Evolutionary conservation across 495 filamentous ascomycete genomes (phyloP), one percentile per base, ranked within the genome.

Genomic region (Penicillium cinerascens): DNA sequence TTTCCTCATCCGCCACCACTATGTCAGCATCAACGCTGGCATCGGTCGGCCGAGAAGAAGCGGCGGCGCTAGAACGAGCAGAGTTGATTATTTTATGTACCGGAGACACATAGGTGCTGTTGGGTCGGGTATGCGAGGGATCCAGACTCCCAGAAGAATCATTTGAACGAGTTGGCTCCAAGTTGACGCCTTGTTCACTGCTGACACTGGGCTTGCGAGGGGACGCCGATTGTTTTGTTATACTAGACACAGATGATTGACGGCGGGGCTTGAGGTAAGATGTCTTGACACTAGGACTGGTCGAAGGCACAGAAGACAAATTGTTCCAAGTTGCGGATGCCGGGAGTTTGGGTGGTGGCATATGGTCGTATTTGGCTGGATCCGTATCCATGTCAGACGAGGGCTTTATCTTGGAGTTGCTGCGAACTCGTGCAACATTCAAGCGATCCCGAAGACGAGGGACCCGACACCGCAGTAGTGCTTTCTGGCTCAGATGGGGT

Each of bases 261-360:
- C 75, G 68, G 47, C 69, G 61, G 18, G 75, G 65, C 18, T 73
- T 69, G 37, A 78, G 58, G 47, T 71, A 74, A 0, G 56, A 58
- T 11, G 70, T 58, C 44, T 78, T 80, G 49, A 68, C 61, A 35
- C 65, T 77, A n/a, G 79, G 83, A 56, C 79, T 84, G 7, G 74
- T 79, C 23, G 73, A 79, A 8, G 65, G 63, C 38, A 61, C 53
- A 15, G 78, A 66, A 17, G 75, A 69, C 11, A 81, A 65, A 49
- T 79, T 81, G 48, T 73, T 82, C 83, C 81, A 82, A 1, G 91
- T 92, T 20, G 90, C 86, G 37, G 92, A 96, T 25, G 88, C 82
- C 5, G 93, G 92, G 20, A 97, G 71, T 52, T 83, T 84, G 3
- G 93, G 93, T 17, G 93, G 91, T 15, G 90, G 92, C 91, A 97